Conservation (phyloP, 805 yeast genomes). For the Kodamaea hsintzibuensis region DNA sequence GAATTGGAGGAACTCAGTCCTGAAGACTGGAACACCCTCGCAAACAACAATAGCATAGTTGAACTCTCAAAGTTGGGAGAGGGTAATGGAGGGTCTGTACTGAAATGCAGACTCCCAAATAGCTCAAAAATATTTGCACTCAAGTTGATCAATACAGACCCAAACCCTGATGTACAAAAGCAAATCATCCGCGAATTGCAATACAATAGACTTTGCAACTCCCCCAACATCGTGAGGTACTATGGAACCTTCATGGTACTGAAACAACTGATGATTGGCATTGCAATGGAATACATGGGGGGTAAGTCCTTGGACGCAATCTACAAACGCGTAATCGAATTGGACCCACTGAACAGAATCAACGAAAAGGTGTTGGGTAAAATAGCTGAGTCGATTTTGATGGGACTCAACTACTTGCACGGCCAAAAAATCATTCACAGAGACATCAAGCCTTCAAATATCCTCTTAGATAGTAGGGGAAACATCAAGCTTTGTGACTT, state of each 20-base stretch:
- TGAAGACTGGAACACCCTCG: slow-evolving; percentile 69
- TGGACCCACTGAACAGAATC: slow-evolving; percentile 73
- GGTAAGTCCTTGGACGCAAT: slow-evolving; percentile 89
- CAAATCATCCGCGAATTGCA: slow-evolving; percentile 90
- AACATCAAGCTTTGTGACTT: slow-evolving; percentile 93
- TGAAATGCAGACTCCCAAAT: slow-evolving; percentile 63
- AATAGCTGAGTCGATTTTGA: slow-evolving; percentile 80
- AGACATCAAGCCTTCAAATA: slow-evolving; percentile 95
- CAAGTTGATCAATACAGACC: slow-evolving; percentile 70
- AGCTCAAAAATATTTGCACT: slow-evolving; percentile 75
- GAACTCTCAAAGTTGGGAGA: slow-evolving; percentile 81
- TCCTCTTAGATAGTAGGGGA: slow-evolving; percentile 71
- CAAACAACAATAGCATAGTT: slow-evolving; percentile 58
- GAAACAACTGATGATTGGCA: slow-evolving; percentile 76
- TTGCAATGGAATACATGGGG: slow-evolving; percentile 97
- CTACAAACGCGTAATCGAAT: slow-evolving; percentile 69
- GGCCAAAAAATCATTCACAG: slow-evolving; percentile 87
- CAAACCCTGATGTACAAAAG: slow-evolving; percentile 82
- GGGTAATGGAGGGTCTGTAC: slow-evolving; percentile 92
- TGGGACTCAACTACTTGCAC: slow-evolving; percentile 86
- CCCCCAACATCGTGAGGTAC: slow-evolving; percentile 85
- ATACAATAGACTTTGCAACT: slow-evolving; percentile 78
- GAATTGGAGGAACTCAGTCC: slow-evolving; percentile 59
- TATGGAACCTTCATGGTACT: slow-evolving; percentile 89
- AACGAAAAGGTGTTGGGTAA: slow-evolving; percentile 93